phyloP scores from a whole-genome alignment of 352 stramenopile species.

The Phytophthora palmivora region DNA sequence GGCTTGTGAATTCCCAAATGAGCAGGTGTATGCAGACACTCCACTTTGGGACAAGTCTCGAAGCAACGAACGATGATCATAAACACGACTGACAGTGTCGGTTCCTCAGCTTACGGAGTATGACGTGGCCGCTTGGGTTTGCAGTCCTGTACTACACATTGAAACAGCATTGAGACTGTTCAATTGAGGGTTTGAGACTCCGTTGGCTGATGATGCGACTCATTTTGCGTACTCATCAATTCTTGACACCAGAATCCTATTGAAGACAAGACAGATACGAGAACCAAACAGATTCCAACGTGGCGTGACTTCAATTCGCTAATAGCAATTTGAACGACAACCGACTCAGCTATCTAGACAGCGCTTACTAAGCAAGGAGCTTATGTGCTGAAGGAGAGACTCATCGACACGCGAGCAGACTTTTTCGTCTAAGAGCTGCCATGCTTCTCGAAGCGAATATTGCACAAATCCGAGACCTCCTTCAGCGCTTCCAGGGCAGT shows the following conservation, averaged over 20 bases:
- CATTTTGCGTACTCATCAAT: slow-evolving; percentile 1
- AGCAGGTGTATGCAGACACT: not conserved
- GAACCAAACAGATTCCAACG: slow-evolving; percentile 21
- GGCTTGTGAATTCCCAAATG: slow-evolving; percentile 19
- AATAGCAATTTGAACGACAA: too few species aligned
- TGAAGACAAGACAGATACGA: not conserved
- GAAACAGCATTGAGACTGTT: too few species aligned
- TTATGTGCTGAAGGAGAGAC: not conserved
- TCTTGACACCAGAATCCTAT: too few species aligned
- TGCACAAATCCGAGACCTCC: slow-evolving; percentile 88
- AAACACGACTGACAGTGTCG: not conserved
- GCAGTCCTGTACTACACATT: too few species aligned
- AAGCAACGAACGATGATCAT: slow-evolving; percentile 5
- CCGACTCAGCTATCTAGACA: too few species aligned
- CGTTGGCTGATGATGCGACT: too few species aligned
- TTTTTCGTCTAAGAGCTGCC: slow-evolving; percentile 18
- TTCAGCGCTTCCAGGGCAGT: slow-evolving; percentile 91
- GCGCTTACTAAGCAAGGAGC: too few species aligned
- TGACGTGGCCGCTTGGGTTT: slow-evolving; percentile 5
- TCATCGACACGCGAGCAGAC: not conserved
- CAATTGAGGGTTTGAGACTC: too few species aligned
- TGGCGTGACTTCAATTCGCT: not conserved
- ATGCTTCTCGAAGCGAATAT: slow-evolving; percentile 71
- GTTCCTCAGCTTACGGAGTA: not conserved
- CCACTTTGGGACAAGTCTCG: slow-evolving; percentile 21